phyloP scores from a whole-genome alignment of 164 flowering plant species.

The Liquidambar formosana region DNA sequence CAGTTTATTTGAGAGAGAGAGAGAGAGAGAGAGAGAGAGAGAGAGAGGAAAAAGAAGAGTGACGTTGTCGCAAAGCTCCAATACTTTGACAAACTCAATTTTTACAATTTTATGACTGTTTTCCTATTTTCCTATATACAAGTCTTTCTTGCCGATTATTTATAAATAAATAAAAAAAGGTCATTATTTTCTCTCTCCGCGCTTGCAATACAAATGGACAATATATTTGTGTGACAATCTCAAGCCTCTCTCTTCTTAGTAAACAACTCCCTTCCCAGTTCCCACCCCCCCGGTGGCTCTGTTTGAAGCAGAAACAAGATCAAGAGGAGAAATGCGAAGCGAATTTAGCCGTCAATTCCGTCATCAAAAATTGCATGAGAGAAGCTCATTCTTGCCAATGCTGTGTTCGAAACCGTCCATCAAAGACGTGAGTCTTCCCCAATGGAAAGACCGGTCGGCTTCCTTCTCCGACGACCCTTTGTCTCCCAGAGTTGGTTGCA shows the following conservation, averaged over 20 bases:
- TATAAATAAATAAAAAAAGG: background rate
- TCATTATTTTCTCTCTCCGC: background rate
- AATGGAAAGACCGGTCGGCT: slow-evolving; percentile 6
- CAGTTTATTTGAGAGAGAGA: background rate
- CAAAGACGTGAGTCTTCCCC: slow-evolving; percentile 31
- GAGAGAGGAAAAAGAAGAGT: background rate
- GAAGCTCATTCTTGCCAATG: slow-evolving; percentile 39
- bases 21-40: background rate
- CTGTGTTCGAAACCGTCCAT: slow-evolving; percentile 43
- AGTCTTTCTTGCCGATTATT: too few relatives aligned
- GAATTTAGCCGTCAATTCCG: slow-evolving; percentile 18
- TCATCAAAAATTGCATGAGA: slow-evolving; percentile 11
- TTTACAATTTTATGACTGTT: too few relatives aligned
- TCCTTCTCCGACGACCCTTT: slow-evolving; percentile 37
- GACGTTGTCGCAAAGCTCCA: background rate
- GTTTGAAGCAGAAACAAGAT: background rate
- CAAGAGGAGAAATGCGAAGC: slow-evolving; percentile 17
- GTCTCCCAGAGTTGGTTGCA: slow-evolving; percentile 59
- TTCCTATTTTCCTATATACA: too few relatives aligned
- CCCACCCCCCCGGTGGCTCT: slow-evolving; percentile 3
- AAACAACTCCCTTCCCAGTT: too few relatives aligned
- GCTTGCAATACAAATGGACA: background rate
- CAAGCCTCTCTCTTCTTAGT: background rate
- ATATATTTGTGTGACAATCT: slow-evolving; percentile 20
- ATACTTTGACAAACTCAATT: background rate